Base-by-base conservation (phyloP, 305 asterid species). In the Fraxinus dipetala region DNA sequence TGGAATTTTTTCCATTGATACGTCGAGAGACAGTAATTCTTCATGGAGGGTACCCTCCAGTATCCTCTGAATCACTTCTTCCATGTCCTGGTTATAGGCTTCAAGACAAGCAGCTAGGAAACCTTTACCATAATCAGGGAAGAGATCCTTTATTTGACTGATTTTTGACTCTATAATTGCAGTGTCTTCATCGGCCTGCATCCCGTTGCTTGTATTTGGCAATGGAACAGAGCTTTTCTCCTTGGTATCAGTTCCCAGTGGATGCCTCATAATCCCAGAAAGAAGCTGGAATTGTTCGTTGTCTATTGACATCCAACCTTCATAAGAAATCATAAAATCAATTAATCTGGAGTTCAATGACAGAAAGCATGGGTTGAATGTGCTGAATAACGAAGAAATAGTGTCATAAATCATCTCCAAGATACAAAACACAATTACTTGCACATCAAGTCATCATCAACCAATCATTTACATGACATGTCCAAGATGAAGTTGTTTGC, bases 21-120 rank as follows among this genome's bases (percentile, higher is more conserved):
- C 84, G 80, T 93, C 97, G 16, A 96, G 89, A 48, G 90, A 88
- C 78, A 83, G 91, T 51, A 96, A 89, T 78, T 96, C 98, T 78
- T 91, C 87, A 63, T 96, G 98, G 82, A 96, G 98, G 45, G 94
- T 91, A 77, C 95, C 93, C 80, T 96, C 99, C 14, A 96, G 91
- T 83, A 96, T 93, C 85, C 99, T 91, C 89, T 96, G 98, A 84
- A 96, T 93, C 59, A 96, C 99, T 81, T 92, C 97, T 85, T 96
- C 98, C n/a, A 98, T 87, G 81, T 93, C 88, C 36, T 90, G 94
- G 91, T 96, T 93, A 83, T 93, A 96, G 26, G 92, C 98, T 87
- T 94, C 98, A 61, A 96, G 99, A 85, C 98, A 96, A 72, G 95
- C 95, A 67, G 88, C 89, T 83, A 96, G 83, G 89, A 90, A 96